Base-by-base conservation (phyloP, 2,329 filamentous ascomycete species). In the Cercospora sp. region DNA sequence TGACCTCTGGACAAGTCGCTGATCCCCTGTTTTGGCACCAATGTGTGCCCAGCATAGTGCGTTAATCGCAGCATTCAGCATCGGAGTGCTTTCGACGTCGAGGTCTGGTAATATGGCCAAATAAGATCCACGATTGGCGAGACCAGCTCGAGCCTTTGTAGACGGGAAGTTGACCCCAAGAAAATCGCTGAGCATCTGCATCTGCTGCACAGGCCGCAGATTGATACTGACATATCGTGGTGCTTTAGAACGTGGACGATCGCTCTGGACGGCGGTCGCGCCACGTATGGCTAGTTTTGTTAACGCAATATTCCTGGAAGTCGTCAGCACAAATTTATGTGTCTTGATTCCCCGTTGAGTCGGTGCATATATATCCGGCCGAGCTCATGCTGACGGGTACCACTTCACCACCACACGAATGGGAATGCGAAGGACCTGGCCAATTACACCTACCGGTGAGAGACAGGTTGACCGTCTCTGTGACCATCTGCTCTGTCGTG, bases 161-260 rank as follows among this genome's bases (percentile, higher is more conserved):
- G 66, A 60, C 12, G 66, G 66, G 31, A 67, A 67, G 48, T 67
- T 59, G 26, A 7, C 55, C n/a, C 55, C 58, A 7, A 67, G 31
- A 18, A 68, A 65, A 63, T 65, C 58, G 12, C 28, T 39, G 10
- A 68, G 57, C 66, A 68, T 68, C 33, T 68, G 66, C 62, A 62
- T 65, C 36, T 68, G 66, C 36, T 64, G 62, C 16, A 42, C 63
- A 28, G 62, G 62, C 5, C 63, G 62, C 16, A 65, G 10, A 26
- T 65, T 55, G 31, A 68, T 31, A 8, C 18, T 28, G 16, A 36
- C 23, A 62, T 68, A 62, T 45, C 62, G 55, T 8, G 26, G 48
- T 23, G 18, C 48, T 53, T 42, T 42, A 42, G 16, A 42, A 9
- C 36, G 36, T 42, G 36, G 36, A 42, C 36, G 16, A n/a, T 42